Evolutionary conservation across 352 stramenopile species (phyloP), one percentile per base, ranked within the genome.

Genomic region (Phytophthora hibernalis): DNA sequence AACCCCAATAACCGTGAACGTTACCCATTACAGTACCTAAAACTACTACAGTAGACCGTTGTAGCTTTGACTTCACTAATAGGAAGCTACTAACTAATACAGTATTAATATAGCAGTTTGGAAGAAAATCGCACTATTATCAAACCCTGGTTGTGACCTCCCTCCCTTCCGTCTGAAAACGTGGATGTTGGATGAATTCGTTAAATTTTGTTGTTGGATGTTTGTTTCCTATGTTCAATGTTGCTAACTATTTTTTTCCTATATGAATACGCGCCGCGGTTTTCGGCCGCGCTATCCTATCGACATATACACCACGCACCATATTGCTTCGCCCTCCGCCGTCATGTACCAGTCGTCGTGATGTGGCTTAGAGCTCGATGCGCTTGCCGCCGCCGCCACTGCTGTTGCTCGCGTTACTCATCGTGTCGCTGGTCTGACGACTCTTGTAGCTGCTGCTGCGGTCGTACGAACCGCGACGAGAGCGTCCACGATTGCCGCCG

Each of bases 401-500:
- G 65, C 76, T 72, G 63, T 77, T 83, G 65, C 76, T 83, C 3
- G 77, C 60, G 54, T 80, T 85, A 65, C 76, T 90, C 77, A 77
- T 83, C n/a, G 76, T 79, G 30, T 82, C 74, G 48, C 68, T 76
- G 15, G 55, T 65, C 45, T 77, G 72, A 21, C 72, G 66, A 57
- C 64, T 73, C 45, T 76, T 79, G 64, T 78, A 76, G 55, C 59
- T 71, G 61, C 68, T 72, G 55, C 53, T 82, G 58, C 71, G 85
- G 58, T 92, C 84, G 61, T 87, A 85, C 20, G 84, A 92, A 1
- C 80, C 77, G 22, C 84, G 84, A 50, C 84, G 84, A 55, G 72
- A 79, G 12, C 83, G 79, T 15, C 75, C 75, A 44, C 73, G 74
- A 53, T 80, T 79, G 61, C 64, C 58, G 10, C 59, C 68, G 30